Base-by-base conservation (phyloP, 78 protist species). In the Dictyostelium intermedium region DNA sequence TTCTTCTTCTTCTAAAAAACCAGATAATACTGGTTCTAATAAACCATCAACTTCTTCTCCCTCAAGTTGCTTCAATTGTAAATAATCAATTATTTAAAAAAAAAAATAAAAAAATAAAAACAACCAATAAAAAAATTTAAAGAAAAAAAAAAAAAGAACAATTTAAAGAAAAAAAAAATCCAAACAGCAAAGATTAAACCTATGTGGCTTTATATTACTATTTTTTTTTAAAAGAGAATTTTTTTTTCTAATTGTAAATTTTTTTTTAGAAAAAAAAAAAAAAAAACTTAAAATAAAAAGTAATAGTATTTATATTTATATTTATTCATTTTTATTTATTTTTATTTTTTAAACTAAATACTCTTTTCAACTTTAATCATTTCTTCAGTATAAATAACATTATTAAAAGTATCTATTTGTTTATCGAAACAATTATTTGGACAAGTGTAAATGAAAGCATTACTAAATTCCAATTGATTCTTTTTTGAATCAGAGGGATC, bases 341-440 rank as follows among this genome's bases (percentile, higher is more conserved):
- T 61, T 20, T 37, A 56, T 82, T 1, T 82, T 82, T 80, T 43
- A 5, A 27, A 23, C 43, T 76, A 45, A 41, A 78, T 66, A 79
- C 56, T 78, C 25, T 79, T 87, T 79, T 87, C 93, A 87, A 79
- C 32, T 27, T 79, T 32, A 27, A 79, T 25, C 4, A 39, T 56
- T 45, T 87, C 93, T 43, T 87, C 85, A 10, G 27, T 63, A 66
- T 87, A 87, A 30, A 63, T 63, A 9, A 87, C 93, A 79, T 87
- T 76, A 39, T 87, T 87, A n/a, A 45, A 79, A 16, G 56, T 39
- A 78, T 79, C 81, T 13, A 1, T 50, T 47, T 35, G 18, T 61
- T 53, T 50, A 56, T 87, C 93, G 34, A 78, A 60, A 45, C 93
- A 87, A 35, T 87, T 79, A 66, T 87, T 87, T 14, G 85, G 93